phyloP scores from a whole-genome alignment of 2,329 filamentous ascomycete species.

The Daldinia sp. region DNA sequence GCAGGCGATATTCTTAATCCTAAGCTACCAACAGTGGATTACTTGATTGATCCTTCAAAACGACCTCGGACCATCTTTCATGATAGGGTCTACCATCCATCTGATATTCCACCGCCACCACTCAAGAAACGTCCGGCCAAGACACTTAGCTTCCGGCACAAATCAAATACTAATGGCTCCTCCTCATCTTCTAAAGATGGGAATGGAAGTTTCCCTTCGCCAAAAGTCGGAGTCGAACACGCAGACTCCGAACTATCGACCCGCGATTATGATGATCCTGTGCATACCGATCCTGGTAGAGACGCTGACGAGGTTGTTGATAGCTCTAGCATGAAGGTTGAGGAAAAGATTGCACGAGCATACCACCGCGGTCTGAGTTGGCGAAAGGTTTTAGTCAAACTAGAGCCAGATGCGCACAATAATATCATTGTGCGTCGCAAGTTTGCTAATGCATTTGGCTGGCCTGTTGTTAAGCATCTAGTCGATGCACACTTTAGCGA shows the following conservation, averaged over 20 bases:
- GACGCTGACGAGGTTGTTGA: slow-evolving; percentile 64
- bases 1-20: slow-evolving; percentile 93
- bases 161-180: slow-evolving; percentile 44
- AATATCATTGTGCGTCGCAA: slow-evolving; percentile 97
- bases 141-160: slow-evolving; percentile 52
- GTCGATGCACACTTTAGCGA: slow-evolving; percentile 95
- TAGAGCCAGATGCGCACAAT: slow-evolving; percentile 98
- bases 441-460: slow-evolving; percentile 97
- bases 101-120: slow-evolving; percentile 88
- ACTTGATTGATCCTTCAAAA: slow-evolving; percentile 83
- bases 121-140: slow-evolving; percentile 65
- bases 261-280: slow-evolving; percentile 66
- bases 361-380: slow-evolving; percentile 93
- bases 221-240: slow-evolving; percentile 52
- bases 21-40: slow-evolving; percentile 83
- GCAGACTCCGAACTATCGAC: slow-evolving; percentile 59
- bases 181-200: slow-evolving; percentile 44
- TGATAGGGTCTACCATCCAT: slow-evolving; percentile 92
- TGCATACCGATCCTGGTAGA: slow-evolving; percentile 61
- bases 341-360: slow-evolving; percentile 96
- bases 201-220: slow-evolving; percentile 53
- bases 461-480: slow-evolving; percentile 95
- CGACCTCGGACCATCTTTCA: slow-evolving; percentile 94
- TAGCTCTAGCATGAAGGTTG: slow-evolving; percentile 82
- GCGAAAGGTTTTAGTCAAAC: slow-evolving; percentile 94